Percentiles rank a stretch among this genome's conserved stretches.
Conservation (phyloP, 495 filamentous ascomycete species). For the Aspergillus baeticus region DNA sequence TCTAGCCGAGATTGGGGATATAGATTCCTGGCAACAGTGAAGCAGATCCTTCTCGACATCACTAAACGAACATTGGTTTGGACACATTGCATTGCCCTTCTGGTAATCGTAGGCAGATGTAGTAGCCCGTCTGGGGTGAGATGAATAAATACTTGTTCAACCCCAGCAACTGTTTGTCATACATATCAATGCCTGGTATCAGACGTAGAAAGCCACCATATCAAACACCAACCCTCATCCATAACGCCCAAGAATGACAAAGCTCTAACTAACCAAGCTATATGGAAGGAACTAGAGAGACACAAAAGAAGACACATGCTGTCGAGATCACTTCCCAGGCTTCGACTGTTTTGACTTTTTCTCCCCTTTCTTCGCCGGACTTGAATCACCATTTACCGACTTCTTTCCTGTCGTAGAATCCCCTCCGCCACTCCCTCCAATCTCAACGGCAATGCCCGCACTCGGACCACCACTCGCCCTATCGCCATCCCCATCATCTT, state of each 20-base stretch:
- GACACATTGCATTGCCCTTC: background rate
- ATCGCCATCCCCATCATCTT: constrained; percentile 42
- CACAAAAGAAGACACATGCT: too few relatives aligned
- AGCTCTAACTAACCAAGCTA: background rate
- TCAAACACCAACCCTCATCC: constrained; percentile 2
- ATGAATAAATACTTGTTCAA: background rate
- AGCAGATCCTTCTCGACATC: constrained; percentile 8
- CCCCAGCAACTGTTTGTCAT: background rate
- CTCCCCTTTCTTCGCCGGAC: constrained; percentile 26
- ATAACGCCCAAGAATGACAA: background rate
- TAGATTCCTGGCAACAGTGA: constrained; percentile 13
- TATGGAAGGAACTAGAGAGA: background rate
- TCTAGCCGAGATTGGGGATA: constrained; percentile 18
- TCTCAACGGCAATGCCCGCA: background rate
- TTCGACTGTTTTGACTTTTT: constrained; percentile 30
- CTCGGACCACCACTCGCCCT: constrained; percentile 18
- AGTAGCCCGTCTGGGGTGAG: too few relatives aligned
- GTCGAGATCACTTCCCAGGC: constrained; percentile 19
- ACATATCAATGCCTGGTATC: constrained; percentile 7
- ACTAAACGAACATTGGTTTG: constrained; percentile 15
- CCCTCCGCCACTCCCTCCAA: background rate
- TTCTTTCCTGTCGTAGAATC: constrained; percentile 11
- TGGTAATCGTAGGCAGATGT: too few relatives aligned
- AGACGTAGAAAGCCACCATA: constrained; percentile 2
- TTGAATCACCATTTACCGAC: constrained; percentile 21